phyloP scores from a whole-genome alignment of 345 rosid species.

The Pugionium dolabratum region DNA sequence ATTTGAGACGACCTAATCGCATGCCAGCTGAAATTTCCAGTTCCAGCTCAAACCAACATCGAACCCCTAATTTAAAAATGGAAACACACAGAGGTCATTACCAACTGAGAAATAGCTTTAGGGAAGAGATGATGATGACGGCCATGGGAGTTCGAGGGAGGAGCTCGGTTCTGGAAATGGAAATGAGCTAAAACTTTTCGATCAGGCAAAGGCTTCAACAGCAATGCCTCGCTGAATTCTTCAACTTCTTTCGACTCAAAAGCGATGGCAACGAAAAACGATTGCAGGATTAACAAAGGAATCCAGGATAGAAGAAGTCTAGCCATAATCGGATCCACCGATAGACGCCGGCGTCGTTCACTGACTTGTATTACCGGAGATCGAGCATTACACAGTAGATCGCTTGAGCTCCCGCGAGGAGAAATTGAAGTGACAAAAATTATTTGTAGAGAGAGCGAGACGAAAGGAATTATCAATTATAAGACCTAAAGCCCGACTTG shows the following conservation, averaged over 20 bases:
- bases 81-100: slow-evolving; percentile 29
- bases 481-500: too few species aligned
- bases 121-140: slow-evolving; percentile 94
- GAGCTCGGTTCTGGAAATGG: slow-evolving; percentile 70
- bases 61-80: neutral
- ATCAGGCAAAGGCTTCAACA: slow-evolving; percentile 84
- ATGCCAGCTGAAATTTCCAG: slow-evolving; percentile 1
- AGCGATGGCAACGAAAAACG: slow-evolving; percentile 28
- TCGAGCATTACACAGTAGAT: slow-evolving; percentile 24
- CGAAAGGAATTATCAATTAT: too few species aligned
- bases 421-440: neutral
- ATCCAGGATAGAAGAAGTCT: slow-evolving; percentile 21
- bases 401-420: slow-evolving; percentile 32
- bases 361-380: slow-evolving; percentile 15
- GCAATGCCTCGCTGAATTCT: slow-evolving; percentile 69
- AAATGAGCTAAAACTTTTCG: slow-evolving; percentile 82
- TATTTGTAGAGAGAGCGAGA: too few species aligned
- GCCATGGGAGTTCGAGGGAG: slow-evolving; percentile 66
- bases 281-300: slow-evolving; percentile 29
- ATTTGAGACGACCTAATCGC: slow-evolving; percentile 13
- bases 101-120: slow-evolving; percentile 94
- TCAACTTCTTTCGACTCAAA: slow-evolving; percentile 53
- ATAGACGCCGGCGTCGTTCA: slow-evolving; percentile 12
- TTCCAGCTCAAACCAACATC: slow-evolving; percentile 12
- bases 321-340: slow-evolving; percentile 27